phyloP scores from a whole-genome alignment of 352 stramenopile genomes.

The Pythium sp. region DNA sequence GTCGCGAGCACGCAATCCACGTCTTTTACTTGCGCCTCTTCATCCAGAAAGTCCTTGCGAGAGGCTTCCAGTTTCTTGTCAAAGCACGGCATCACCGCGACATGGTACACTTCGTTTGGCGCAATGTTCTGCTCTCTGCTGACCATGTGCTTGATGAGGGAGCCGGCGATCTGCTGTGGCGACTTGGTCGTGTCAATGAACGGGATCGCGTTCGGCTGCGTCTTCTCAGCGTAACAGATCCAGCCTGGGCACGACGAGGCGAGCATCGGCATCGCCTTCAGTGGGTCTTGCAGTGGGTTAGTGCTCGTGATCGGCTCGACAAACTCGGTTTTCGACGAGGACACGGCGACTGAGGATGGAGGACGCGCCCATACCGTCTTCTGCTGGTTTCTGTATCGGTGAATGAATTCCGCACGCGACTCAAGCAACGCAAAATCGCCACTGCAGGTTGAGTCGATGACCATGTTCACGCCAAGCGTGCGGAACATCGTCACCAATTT shows the following conservation, averaged over 20 bases:
- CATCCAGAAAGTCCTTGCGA: constrained; percentile 85
- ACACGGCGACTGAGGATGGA: constrained; percentile 69
- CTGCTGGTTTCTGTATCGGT: constrained; percentile 77
- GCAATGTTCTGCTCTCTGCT: constrained; percentile 50
- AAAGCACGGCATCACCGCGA: constrained; percentile 97
- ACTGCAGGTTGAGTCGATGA: constrained; percentile 90
- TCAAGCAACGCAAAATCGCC: constrained; percentile 93
- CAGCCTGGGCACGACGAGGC: constrained; percentile 96
- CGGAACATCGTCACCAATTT: constrained; percentile 80
- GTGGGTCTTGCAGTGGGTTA: constrained; percentile 60
- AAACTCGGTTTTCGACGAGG: constrained; percentile 66
- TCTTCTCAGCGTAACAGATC: constrained; percentile 98
- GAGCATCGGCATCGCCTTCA: constrained; percentile 89
- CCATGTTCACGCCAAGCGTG: constrained; percentile 83
- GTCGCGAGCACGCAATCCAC: constrained; percentile 95
- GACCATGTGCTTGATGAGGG: constrained; percentile 77
- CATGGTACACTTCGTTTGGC: constrained; percentile 88
- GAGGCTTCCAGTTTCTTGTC: constrained; percentile 99
- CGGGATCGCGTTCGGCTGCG: constrained; percentile 90
- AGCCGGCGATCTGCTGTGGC: constrained; percentile 92
- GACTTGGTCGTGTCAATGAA: constrained; percentile 96
- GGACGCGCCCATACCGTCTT: constrained; percentile 62
- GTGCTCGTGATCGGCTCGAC: constrained; percentile 46
- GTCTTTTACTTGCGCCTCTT: constrained; percentile 67
- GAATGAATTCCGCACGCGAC: constrained; percentile 89